A percentile compares a stretch with the other conserved stretches of the same genome.
Evolutionary conservation across 2,329 filamentous ascomycete species (phyloP).

Genomic region (Aspergillus novoparasiticus): DNA sequence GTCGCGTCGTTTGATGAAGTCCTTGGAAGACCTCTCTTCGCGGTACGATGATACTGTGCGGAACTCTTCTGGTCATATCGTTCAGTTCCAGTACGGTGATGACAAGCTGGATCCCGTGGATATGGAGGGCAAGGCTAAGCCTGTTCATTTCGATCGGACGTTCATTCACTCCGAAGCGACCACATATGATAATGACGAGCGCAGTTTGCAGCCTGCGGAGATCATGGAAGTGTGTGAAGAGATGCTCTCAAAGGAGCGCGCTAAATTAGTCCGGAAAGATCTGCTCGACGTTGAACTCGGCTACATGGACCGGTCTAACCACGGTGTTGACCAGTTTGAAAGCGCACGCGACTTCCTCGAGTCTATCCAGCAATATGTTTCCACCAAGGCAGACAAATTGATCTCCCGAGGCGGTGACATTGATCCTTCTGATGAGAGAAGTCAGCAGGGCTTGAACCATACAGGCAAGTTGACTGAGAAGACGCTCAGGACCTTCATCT

Average conservation of each 20-base stretch:
- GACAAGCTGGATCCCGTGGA: conserved; percentile 95
- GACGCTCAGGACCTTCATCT: conserved; percentile 76
- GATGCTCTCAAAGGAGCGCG: conserved; percentile 68
- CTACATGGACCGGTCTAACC: conserved; percentile 71
- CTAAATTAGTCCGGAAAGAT: conserved; percentile 64
- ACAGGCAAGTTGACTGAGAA: conserved; percentile 80
- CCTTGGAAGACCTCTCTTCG: conserved; percentile 88
- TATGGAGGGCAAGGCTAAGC: conserved; percentile 93
- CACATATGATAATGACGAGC: conserved; percentile 78
- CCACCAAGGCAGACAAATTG: conserved; percentile 63
- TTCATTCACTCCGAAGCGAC: conserved; percentile 77
- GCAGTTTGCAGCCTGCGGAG: conserved; percentile 71
- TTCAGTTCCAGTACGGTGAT: conserved; percentile 97
- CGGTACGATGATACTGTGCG: conserved; percentile 94
- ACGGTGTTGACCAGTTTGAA: conserved; percentile 74
- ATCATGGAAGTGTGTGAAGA: conserved; percentile 69
- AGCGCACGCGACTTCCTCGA: conserved; percentile 80
- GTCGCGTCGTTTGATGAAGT: conserved; percentile 98
- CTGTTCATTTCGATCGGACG: conserved; percentile 88
- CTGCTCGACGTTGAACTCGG: conserved; percentile 64
- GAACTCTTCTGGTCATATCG: conserved; percentile 82
- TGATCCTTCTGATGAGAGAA: conserved; percentile 32
- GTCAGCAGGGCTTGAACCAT: conserved; percentile 57
- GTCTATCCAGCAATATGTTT: conserved; percentile 73
- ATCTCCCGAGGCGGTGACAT: conserved; percentile 40